These are phyloP conservation scores for Penicillium digitatum DNA, from an alignment of 2,329 filamentous ascomycete genomes.

Conservation along the genomic window DNA sequence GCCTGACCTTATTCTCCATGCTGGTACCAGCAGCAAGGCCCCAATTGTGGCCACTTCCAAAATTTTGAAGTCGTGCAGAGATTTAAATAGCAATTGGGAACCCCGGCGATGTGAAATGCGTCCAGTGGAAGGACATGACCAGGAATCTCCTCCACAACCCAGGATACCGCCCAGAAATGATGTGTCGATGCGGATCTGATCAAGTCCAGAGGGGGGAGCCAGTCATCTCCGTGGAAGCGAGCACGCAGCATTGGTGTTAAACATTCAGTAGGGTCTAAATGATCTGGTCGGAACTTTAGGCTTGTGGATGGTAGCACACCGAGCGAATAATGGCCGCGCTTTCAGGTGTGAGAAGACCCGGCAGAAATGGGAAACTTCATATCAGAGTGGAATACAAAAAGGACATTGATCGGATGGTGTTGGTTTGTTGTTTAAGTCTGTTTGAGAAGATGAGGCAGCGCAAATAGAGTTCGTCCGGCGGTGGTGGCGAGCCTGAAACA, in stretches of 20 bases:
- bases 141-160: conserved; percentile 17
- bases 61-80: conserved; percentile 21
- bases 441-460: conserved; percentile 15
- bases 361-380: conserved; percentile 15
- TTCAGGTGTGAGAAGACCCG: conserved; percentile 6
- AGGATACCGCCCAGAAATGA: conserved; percentile 26
- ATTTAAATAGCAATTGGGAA: conserved; percentile 30
- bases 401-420: conserved; percentile 17
- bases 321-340: conserved; percentile 19
- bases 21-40: conserved; percentile 6
- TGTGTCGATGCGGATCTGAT: not conserved
- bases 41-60: conserved; percentile 25
- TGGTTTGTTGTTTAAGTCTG: conserved; percentile 16
- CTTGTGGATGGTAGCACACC: conserved; percentile 18
- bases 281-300: conserved; percentile 28
- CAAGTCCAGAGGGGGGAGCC: conserved; percentile 4
- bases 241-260: conserved; percentile 24
- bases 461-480: conserved; percentile 2
- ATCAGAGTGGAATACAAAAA: conserved; percentile 16
- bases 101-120: conserved; percentile 15
- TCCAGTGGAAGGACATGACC: conserved; percentile 29
- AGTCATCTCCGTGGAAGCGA: conserved; percentile 28
- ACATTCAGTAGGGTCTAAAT: conserved; percentile 12
- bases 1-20: conserved; percentile 15
- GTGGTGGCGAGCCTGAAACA: conserved; percentile 12